Evolutionary conservation across 345 rosid species (phyloP).

Genomic region (Acer yangbiense): DNA sequence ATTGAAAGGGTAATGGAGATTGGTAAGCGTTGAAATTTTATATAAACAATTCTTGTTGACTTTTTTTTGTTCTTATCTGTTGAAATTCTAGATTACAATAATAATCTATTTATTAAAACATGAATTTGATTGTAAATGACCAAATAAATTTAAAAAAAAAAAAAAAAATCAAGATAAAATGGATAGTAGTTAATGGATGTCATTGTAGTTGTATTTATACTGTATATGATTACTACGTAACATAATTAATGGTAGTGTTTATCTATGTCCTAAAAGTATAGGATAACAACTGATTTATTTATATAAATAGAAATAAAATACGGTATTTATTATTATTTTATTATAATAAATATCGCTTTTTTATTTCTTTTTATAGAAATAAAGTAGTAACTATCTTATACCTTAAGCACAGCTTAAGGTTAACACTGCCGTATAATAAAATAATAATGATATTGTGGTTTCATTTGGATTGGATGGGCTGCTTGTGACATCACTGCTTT

Average conservation of each 20-base stretch:
- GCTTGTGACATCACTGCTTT: slow-evolving; percentile 7
- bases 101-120: background rate
- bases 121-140: background rate
- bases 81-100: background rate
- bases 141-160: background rate
- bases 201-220: background rate
- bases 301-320: too few species aligned
- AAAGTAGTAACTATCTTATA: too few species aligned
- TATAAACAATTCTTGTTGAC: slow-evolving; percentile 20
- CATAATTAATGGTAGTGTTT: too few species aligned
- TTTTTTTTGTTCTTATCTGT: slow-evolving; percentile 19
- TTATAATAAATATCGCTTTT: too few species aligned
- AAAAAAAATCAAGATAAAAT: background rate
- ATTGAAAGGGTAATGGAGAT: slow-evolving; percentile 2
- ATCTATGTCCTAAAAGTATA: too few species aligned
- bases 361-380: too few species aligned
- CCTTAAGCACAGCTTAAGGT: too few species aligned
- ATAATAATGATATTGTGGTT: background rate
- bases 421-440: background rate
- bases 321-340: too few species aligned
- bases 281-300: too few species aligned
- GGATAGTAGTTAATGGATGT: background rate
- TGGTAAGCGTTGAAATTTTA: slow-evolving; percentile 18
- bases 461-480: slow-evolving; percentile 2
- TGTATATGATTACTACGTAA: background rate